Conservation (phyloP, 148 eudicot species). For the Polygonum maritimum region DNA sequence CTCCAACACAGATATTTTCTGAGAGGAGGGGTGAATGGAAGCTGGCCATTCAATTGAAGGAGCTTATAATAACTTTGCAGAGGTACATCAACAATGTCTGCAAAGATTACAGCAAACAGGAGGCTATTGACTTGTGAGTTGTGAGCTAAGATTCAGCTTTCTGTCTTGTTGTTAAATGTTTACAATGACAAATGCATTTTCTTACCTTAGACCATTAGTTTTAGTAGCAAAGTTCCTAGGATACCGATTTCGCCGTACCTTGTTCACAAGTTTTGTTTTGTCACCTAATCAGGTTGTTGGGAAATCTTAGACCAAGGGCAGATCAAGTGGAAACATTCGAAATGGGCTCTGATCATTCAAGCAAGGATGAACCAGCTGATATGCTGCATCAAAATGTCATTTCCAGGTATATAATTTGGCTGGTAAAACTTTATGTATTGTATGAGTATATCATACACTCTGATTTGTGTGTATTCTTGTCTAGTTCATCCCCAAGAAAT, state of each 20-base stretch:
- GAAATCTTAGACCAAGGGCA: not conserved
- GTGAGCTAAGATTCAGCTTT: not conserved
- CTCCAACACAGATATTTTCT: conserved; percentile 46
- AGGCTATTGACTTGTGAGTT: conserved; percentile 55
- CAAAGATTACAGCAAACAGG: conserved; percentile 52
- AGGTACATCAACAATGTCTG: conserved; percentile 59
- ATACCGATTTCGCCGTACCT: not conserved
- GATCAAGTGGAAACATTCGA: not conserved
- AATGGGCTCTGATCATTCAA: not conserved
- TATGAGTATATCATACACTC: not conserved
- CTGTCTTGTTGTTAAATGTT: not conserved
- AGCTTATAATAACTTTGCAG: conserved; percentile 50
- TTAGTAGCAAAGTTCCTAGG: not conserved
- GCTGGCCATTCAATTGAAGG: conserved; percentile 58
- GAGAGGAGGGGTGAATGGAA: conserved; percentile 59
- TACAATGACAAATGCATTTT: not conserved
- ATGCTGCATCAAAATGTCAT: not conserved
- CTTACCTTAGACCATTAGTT: not conserved
- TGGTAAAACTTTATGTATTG: too few species aligned
- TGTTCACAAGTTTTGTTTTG: not conserved
- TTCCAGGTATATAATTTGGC: not conserved
- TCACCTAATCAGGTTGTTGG: not conserved
- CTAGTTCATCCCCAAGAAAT: not conserved
- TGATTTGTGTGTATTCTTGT: not conserved
- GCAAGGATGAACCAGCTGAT: not conserved